Evolutionary conservation across 257 asterid species (phyloP).

Genomic region (Asclepias syriaca): DNA sequence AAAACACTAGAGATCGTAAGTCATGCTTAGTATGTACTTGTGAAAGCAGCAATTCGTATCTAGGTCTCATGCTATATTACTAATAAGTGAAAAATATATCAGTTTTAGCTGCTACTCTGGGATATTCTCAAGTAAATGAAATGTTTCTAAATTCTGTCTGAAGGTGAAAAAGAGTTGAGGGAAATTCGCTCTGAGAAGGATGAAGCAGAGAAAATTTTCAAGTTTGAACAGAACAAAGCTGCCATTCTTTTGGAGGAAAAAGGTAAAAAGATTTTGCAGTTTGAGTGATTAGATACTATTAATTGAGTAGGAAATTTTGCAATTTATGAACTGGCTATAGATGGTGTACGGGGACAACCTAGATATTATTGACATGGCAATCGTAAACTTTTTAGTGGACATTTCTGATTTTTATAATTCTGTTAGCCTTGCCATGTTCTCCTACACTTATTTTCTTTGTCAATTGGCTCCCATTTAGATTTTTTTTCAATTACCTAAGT

Average conservation of each 20-base stretch:
- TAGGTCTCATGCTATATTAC: neutral
- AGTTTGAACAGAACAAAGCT: constrained; percentile 50
- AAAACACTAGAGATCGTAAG: constrained; percentile 69
- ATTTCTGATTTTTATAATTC: neutral
- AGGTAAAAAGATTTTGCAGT: constrained; percentile 44
- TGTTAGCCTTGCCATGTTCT: neutral
- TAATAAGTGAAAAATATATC: neutral
- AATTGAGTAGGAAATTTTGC: neutral
- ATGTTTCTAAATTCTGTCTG: constrained; percentile 26
- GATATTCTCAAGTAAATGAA: constrained; percentile 6
- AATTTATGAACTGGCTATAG: neutral
- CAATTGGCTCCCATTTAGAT: neutral
- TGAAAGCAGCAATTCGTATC: neutral
- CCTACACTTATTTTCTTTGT: neutral
- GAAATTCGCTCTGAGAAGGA: constrained; percentile 59
- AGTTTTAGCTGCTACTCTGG: neutral
- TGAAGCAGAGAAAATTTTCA: constrained; percentile 49
- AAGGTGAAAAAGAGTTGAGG: constrained; percentile 78
- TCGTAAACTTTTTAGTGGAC: neutral
- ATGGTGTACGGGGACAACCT: neutral
- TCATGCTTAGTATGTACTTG: constrained; percentile 18
- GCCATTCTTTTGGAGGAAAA: constrained; percentile 52
- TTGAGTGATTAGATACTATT: neutral
- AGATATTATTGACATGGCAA: neutral
- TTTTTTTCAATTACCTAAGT: neutral